phyloP scores from a whole-genome alignment of 73 alveolate species.

The Paraurostyla sp. region DNA sequence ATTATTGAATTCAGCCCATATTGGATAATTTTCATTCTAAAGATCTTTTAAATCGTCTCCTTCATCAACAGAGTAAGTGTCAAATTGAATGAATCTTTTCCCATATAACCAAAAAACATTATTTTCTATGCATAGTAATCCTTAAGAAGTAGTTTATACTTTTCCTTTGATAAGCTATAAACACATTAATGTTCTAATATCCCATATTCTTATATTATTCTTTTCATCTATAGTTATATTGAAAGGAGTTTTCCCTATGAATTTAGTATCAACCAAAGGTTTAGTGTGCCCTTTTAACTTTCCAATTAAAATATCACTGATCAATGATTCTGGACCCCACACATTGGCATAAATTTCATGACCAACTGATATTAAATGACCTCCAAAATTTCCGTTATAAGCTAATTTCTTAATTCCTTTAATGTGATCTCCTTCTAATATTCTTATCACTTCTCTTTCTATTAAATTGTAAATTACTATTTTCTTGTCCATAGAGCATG shows the following conservation, averaged over 20 bases:
- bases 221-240: conserved; percentile 94
- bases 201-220: conserved; percentile 94
- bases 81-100: conserved; percentile 80
- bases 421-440: conserved; percentile 71
- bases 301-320: conserved; percentile 91
- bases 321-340: conserved; percentile 93
- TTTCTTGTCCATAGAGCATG: conserved; percentile 95
- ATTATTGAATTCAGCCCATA: conserved; percentile 89
- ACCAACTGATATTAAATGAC: conserved; percentile 90
- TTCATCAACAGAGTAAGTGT: conserved; percentile 39
- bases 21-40: conserved; percentile 82
- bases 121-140: conserved; percentile 8
- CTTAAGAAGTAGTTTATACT: conserved; percentile 41
- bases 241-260: conserved; percentile 87
- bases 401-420: conserved; percentile 85
- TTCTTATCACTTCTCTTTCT: conserved; percentile 86
- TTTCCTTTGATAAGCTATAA: conserved; percentile 86
- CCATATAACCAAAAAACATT: conserved; percentile 44
- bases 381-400: conserved; percentile 87
- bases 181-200: conserved; percentile 83
- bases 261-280: conserved; percentile 90
- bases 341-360: conserved; percentile 91
- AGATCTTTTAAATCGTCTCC: conserved; percentile 22
- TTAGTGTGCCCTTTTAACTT: conserved; percentile 94
- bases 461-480: conserved; percentile 85